Evolutionary conservation across 2,329 filamentous ascomycete genomes (phyloP).

Genomic region (Monilinia vaccinii-corymbosi): DNA sequence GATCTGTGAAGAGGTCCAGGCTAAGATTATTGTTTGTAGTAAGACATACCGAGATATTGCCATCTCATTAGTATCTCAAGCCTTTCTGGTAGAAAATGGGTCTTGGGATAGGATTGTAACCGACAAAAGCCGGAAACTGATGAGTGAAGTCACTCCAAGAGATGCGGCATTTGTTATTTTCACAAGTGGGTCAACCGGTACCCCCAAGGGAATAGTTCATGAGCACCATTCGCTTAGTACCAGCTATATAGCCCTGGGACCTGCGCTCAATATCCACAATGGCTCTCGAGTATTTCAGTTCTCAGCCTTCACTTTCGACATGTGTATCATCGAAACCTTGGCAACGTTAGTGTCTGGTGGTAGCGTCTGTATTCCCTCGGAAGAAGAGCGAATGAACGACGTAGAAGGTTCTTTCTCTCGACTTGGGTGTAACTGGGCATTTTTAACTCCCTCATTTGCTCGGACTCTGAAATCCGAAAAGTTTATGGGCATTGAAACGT

Average conservation of each 20-base stretch:
- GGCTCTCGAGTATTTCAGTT: slow-evolving; percentile 14
- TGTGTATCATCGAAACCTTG: slow-evolving; percentile 30
- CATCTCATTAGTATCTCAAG: not conserved
- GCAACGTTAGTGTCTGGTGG: slow-evolving; percentile 29
- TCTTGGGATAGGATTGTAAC: not conserved
- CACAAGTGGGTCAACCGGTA: slow-evolving; percentile 37
- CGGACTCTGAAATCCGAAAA: not conserved
- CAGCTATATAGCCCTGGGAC: slow-evolving; percentile 24
- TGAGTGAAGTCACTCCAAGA: not conserved
- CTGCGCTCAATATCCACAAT: slow-evolving; percentile 22
- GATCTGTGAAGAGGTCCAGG: not conserved
- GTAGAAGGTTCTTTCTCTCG: not conserved
- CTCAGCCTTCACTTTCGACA: slow-evolving; percentile 25
- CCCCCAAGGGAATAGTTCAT: slow-evolving; percentile 31
- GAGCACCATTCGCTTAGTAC: slow-evolving; percentile 16
- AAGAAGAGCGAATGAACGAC: slow-evolving; percentile 30
- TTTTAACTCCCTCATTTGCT: not conserved
- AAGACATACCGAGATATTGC: not conserved
- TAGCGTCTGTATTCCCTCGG: slow-evolving; percentile 33
- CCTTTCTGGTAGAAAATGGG: not conserved
- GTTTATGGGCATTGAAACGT: not conserved
- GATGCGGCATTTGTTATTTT: slow-evolving; percentile 33
- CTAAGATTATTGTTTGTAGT: not conserved
- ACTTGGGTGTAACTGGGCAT: not conserved
- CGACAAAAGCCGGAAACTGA: not conserved